phyloP scores from a whole-genome alignment of 2,329 filamentous ascomycete species.

The Exophiala phaeomuriformis region DNA sequence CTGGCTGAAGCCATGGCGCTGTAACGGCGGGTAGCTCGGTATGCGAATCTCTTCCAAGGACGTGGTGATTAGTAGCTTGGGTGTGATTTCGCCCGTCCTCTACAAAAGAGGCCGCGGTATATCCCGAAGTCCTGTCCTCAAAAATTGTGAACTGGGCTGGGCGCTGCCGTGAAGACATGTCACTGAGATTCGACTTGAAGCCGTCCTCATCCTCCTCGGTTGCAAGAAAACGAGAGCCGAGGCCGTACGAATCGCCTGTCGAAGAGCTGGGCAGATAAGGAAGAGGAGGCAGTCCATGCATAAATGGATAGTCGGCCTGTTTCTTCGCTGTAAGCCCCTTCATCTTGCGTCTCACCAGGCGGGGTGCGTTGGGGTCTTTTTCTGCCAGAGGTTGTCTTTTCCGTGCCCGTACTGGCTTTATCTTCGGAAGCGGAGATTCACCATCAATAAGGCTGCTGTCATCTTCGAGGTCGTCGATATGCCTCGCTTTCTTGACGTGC shows the following conservation, averaged over 20 bases:
- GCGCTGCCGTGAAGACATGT: slow-evolving; percentile 29
- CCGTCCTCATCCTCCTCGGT: slow-evolving; percentile 31
- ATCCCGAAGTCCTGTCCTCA: slow-evolving; percentile 30
- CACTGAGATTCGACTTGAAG: slow-evolving; percentile 31
- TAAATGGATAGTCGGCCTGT: slow-evolving; percentile 12
- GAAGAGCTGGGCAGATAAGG: slow-evolving; percentile 25
- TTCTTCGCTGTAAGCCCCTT: slow-evolving; percentile 17
- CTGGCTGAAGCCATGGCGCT: slow-evolving; percentile 22
- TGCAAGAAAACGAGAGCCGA: slow-evolving; percentile 25
- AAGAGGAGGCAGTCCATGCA: slow-evolving; percentile 19
- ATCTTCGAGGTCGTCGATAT: slow-evolving; percentile 44
- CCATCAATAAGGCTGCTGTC: slow-evolving; percentile 42
- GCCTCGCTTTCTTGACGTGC: slow-evolving; percentile 37
- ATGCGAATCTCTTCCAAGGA: slow-evolving; percentile 5
- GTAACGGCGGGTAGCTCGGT: slow-evolving; percentile 11
- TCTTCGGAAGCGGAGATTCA: slow-evolving; percentile 35
- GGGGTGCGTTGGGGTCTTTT: slow-evolving; percentile 32
- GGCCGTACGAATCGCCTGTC: slow-evolving; percentile 18
- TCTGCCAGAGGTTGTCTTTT: slow-evolving; percentile 33
- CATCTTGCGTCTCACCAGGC: slow-evolving; percentile 29
- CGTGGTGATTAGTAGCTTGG: slow-evolving; percentile 5
- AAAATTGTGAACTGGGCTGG: slow-evolving; percentile 34
- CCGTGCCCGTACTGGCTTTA: slow-evolving; percentile 30
- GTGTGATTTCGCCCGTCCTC: slow-evolving; percentile 11
- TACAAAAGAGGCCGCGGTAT: slow-evolving; percentile 1